Evolutionary conservation across 1,284 basidiomycete genomes (phyloP).

Genomic region (Puccinia novopanici): DNA sequence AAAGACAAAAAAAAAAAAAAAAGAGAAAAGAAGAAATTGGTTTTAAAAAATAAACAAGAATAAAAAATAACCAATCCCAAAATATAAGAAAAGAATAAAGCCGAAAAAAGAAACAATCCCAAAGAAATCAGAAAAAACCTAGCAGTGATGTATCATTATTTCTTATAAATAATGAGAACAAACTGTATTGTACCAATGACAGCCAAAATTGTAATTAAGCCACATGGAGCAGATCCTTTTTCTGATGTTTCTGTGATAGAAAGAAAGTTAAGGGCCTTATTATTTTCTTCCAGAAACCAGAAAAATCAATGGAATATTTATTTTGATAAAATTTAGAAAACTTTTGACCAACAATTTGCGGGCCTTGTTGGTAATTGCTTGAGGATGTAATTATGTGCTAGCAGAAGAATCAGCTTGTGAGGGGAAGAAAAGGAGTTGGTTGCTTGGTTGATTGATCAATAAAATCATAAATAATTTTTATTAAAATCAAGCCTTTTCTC

Average conservation of each 20-base stretch:
- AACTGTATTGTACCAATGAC: not conserved
- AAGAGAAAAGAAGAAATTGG: no score
- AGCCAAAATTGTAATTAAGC: not conserved
- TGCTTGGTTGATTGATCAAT: not conserved
- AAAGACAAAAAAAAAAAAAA: no score
- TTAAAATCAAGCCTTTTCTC: not conserved
- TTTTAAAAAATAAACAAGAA: no score
- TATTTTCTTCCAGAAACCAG: not conserved
- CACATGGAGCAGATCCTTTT: not conserved
- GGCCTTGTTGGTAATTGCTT: not conserved
- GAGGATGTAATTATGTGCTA: not conserved
- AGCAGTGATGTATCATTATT: not conserved
- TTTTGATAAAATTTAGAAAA: not conserved
- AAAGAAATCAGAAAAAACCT: not conserved
- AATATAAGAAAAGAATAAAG: no score
- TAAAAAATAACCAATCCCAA: no score
- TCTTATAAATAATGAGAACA: not conserved
- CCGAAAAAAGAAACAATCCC: no score
- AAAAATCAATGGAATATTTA: not conserved
- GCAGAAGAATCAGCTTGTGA: not conserved
- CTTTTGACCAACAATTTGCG: not conserved
- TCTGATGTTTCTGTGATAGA: not conserved
- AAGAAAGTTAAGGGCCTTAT: not conserved
- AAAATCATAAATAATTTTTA: not conserved
- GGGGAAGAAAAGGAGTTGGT: not conserved